Base-by-base conservation (phyloP, 305 asterid species). In the Striga hermonthica region DNA sequence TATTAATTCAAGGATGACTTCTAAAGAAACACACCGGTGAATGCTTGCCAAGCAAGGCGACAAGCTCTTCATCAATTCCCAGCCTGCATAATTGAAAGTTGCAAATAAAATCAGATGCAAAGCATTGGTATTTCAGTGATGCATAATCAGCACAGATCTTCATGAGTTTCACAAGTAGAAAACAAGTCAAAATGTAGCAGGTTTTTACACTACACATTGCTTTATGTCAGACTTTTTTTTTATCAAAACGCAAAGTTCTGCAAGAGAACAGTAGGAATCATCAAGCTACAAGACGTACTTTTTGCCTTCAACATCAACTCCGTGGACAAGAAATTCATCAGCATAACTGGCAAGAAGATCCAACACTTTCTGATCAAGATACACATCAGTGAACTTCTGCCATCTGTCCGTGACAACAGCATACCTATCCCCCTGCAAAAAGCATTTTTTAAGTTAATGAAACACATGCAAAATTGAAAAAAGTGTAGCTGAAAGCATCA, bases 291-390 rank as follows among this genome's bases (percentile, higher is more conserved):
- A 47, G 57, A 77, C 88, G 8, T 80, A 93, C 99, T 84, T 88
- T 81, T 93, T 90, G 68, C 99, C 99, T 88, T 93, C 99, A 68
- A 90, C 97, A 70, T 93, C 96, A 65, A 93, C 99, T 76, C 99
- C 99, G 74, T 93, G 97, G 72, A 93, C 99, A 68, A 90, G 92
- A 81, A 88, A 93, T 73, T 93, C 99, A 62, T 90, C 96, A 48
- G 99, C 95, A 70, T 79, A 88, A 41, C 57, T 64, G 16, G 97
- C 92, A 49, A 93, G 87, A 76, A 82, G 81, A 69, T 75, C 79
- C 74, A 90, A 80, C 60, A 83, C 85, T 70, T 82, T 56, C 74
- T 82, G 75, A 78, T 86, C 84, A 74, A 87, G 90, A 78, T 74
- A 83, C 16, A 93, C 97, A 49, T 86, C 74, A 22, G 78, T 92